Percentiles rank a stretch among this genome's conserved stretches.
Evolutionary conservation across 208 protist genomes (phyloP).

Genomic region (Wallacemonas rigidus): DNA sequence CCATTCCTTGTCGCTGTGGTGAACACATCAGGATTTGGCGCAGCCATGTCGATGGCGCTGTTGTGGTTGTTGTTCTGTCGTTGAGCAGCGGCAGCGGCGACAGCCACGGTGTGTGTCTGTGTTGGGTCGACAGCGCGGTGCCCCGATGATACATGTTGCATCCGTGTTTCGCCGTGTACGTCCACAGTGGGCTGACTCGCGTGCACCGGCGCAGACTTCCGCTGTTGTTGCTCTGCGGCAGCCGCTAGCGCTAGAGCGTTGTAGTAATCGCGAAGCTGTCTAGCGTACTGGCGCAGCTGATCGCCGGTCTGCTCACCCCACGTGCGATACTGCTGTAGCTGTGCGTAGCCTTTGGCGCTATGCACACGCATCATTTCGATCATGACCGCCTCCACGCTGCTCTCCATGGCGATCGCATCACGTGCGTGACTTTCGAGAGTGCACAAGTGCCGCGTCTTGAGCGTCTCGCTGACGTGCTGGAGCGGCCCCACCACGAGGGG

Average conservation of each 20-base stretch:
- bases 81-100: neutral
- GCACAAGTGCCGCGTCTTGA: neutral
- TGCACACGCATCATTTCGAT: conserved; percentile 26
- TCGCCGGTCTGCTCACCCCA: conserved; percentile 12
- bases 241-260: neutral
- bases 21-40: neutral
- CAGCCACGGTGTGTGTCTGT: neutral
- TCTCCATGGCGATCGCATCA: neutral
- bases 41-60: neutral
- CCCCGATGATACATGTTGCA: neutral
- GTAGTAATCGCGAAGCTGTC: conserved; percentile 14
- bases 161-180: neutral
- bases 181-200: no score
- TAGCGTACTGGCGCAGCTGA: conserved; percentile 26
- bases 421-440: neutral
- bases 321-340: conserved; percentile 14
- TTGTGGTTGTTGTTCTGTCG: conserved; percentile 4
- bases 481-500: conserved; percentile 19
- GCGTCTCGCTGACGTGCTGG: neutral
- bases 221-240: neutral
- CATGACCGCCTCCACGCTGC: conserved; percentile 10
- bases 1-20: neutral
- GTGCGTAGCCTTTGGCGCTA: conserved; percentile 17
- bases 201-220: no score
- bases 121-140: neutral